A percentile compares a stretch with the other conserved stretches of the same genome.
Conservation (phyloP, 371 early-diverging fungal genomes). For the Mortierella sp. region DNA sequence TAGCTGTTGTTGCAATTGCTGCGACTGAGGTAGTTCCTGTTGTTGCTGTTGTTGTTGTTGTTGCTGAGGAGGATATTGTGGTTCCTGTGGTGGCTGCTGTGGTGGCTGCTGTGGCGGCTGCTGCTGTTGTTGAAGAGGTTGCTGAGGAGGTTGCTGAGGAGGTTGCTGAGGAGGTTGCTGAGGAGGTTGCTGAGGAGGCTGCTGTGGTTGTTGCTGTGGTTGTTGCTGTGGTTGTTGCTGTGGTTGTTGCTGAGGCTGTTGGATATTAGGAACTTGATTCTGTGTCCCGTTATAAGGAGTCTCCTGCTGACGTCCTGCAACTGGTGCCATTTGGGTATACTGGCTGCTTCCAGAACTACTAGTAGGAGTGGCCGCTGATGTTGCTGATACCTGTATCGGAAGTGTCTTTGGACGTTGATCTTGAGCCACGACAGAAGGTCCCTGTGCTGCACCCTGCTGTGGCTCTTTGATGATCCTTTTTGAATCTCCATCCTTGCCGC, state of each 20-base stretch:
- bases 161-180: conserved; percentile 9
- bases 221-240: conserved; percentile 6
- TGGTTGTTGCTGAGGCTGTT: background rate
- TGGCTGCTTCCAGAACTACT: background rate
- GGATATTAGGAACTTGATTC: background rate
- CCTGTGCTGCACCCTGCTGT: background rate
- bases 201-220: conserved; percentile 4
- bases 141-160: conserved; percentile 7
- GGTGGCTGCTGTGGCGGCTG: conserved; percentile 10
- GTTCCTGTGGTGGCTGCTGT: background rate
- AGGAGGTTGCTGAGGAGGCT: background rate
- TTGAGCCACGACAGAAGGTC: background rate
- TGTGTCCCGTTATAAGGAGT: background rate
- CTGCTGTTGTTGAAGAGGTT: background rate
- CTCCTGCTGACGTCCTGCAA: conserved; percentile 16
- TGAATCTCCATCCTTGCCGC: conserved; percentile 4
- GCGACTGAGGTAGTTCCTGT: conserved; percentile 3
- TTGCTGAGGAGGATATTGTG: conserved; percentile 7
- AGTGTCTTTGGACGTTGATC: background rate
- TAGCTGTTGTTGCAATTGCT: background rate
- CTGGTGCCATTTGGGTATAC: conserved; percentile 4
- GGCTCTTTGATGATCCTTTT: conserved; percentile 10
- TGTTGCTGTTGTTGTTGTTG: background rate
- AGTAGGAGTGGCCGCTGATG: background rate
- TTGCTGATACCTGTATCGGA: background rate